Conservation (phyloP, 768 basidiomycete genomes). For the Amanita polypyramis region DNA sequence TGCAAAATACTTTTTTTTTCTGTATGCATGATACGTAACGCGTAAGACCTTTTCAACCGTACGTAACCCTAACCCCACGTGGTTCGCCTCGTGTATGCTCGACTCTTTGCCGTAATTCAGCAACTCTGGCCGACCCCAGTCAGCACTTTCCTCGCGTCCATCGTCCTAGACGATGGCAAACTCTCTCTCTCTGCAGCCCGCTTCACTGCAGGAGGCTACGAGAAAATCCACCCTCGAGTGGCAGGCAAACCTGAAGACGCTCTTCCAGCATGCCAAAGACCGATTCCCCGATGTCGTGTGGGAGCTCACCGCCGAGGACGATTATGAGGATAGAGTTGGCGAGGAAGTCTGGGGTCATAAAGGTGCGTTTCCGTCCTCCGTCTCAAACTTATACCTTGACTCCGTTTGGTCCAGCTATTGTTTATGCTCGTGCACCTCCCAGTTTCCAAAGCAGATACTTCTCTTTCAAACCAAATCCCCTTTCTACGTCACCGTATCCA, state of each 20-base stretch:
- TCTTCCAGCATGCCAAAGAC: constrained; percentile 81
- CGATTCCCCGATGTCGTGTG: constrained; percentile 97
- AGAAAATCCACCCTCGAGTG: constrained; percentile 60
- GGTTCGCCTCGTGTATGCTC: no score
- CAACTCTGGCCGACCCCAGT: constrained; percentile 1
- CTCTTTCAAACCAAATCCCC: constrained; percentile 53
- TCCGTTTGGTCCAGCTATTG: constrained; percentile 49
- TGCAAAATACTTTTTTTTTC: no score
- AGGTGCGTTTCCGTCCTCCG: constrained; percentile 39
- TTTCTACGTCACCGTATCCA: constrained; percentile 43
- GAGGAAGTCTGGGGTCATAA: constrained; percentile 90
- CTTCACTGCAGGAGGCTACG: constrained; percentile 55
- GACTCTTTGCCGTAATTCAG: constrained; percentile 3
- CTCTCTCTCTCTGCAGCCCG: constrained; percentile 18
- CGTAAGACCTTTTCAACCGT: no score
- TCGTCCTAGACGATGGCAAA: constrained; percentile 5
- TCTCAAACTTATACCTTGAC: neutral
- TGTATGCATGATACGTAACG: no score
- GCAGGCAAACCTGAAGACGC: constrained; percentile 68
- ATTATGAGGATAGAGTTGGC: constrained; percentile 31
- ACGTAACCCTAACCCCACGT: no score
- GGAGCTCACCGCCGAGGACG: constrained; percentile 49
- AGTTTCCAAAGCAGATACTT: constrained; percentile 89
- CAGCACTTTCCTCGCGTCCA: neutral
- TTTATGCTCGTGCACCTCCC: constrained; percentile 90